Conservation (phyloP, 129 eudicot genomes). For the Mikania micrantha region DNA sequence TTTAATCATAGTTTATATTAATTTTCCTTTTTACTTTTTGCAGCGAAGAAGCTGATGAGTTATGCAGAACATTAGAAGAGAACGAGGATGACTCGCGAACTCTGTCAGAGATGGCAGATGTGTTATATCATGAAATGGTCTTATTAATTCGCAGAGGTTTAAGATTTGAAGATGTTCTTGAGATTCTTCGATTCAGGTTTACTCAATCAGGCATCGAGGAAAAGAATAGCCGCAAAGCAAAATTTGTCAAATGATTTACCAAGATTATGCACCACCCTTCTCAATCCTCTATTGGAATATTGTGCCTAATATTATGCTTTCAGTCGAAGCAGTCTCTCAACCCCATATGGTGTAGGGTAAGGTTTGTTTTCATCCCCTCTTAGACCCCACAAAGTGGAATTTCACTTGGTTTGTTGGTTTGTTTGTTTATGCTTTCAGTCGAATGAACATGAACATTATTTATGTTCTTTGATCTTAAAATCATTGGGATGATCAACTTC, state of each 20-base stretch:
- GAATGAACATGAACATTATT: neutral
- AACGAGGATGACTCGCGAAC: slow-evolving; percentile 60
- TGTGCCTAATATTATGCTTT: too few relatives aligned
- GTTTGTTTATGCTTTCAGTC: neutral
- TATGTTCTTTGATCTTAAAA: neutral
- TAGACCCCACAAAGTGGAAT: too few relatives aligned
- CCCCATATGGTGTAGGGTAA: too few relatives aligned
- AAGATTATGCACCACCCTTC: too few relatives aligned
- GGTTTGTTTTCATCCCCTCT: too few relatives aligned
- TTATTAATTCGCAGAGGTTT: slow-evolving; percentile 52
- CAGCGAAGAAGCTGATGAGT: slow-evolving; percentile 91
- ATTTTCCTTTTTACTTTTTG: neutral
- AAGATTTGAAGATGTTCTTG: slow-evolving; percentile 68
- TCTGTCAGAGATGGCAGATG: slow-evolving; percentile 92
- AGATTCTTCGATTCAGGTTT: slow-evolving; percentile 58
- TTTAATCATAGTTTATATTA: neutral
- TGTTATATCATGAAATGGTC: slow-evolving; percentile 73
- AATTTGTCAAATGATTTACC: neutral
- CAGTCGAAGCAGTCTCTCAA: too few relatives aligned
- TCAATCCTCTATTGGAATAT: too few relatives aligned
- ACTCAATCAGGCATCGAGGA: slow-evolving; percentile 73
- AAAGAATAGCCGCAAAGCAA: slow-evolving; percentile 31
- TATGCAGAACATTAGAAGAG: slow-evolving; percentile 80
- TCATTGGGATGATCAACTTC: too few relatives aligned
- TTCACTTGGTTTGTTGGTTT: too few relatives aligned